Base-by-base conservation (phyloP, 176 grass and related monocot genomes). In the Saccharum spontaneum region DNA sequence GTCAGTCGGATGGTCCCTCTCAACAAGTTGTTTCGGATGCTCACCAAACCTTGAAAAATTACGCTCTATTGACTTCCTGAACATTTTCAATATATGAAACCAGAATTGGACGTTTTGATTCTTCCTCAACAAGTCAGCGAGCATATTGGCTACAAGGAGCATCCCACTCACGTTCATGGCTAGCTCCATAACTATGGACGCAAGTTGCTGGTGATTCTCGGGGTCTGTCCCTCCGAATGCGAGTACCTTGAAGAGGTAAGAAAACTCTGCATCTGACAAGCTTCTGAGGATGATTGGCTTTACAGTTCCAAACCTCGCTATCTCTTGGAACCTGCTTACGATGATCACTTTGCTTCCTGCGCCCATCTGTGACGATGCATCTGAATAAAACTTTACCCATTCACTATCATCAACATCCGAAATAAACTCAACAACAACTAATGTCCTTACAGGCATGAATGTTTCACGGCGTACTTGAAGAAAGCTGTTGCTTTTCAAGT, bases 371-470 rank as follows among this genome's bases (percentile, higher is more conserved):
- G 28, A 22, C 15, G 28, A 34, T 38, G 22, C 6, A 13, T 2
- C 67, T 10, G 46, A 68, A 36, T 81, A 81, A 70, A 81, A 81
- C 33, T 55, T 55, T 37, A 8, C 30, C 79, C 79, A 81, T 10
- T 57, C 79, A n/a, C 31, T 36, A 0, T 70, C 66, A 6, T 20
- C 30, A 3, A 55, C 33, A 26, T 81, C 46, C 39, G 63, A 69
- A 52, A 11, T 3, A 39, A 70, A 70, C 22, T 26, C 79, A 40
- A 11, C 65, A 39, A 81, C 18, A n/a, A 40, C 33, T 50, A 57
- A 3, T 6, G 24, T 36, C 20, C 79, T 81, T 55, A 36, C 65
- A 69, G 28, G 8, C 3, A 24, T n/a, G 46, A n/a, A 40, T 7
- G 1, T 26, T 81, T 39, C 33, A 8, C 2, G 1, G 17, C n/a